Conservation (phyloP, 2,329 filamentous ascomycete genomes). For the Aspergillus unguis region DNA sequence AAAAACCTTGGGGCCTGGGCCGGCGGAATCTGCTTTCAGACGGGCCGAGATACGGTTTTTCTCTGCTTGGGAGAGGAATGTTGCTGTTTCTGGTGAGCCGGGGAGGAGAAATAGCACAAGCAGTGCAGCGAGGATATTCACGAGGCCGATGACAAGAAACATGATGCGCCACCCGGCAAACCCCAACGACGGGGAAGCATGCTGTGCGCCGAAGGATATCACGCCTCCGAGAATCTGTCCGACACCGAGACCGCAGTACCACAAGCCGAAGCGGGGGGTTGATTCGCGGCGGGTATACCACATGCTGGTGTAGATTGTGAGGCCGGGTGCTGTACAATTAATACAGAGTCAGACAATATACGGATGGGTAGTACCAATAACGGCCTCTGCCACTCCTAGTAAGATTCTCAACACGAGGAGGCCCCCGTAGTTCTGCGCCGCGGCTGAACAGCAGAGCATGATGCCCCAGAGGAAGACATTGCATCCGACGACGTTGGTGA, state of each 20-base stretch:
- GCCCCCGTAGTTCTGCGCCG: conserved; percentile 51
- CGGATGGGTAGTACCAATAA: conserved; percentile 19
- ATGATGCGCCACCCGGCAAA: conserved; percentile 29
- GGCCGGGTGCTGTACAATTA: conserved; percentile 18
- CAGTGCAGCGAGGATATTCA: conserved; percentile 21
- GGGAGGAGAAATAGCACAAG: conserved; percentile 26
- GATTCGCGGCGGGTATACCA: conserved; percentile 28
- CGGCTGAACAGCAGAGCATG: conserved; percentile 37
- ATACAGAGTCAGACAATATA: not conserved
- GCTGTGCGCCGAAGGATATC: conserved; percentile 30
- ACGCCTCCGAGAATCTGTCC: conserved; percentile 30
- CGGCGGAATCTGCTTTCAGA: conserved; percentile 19
- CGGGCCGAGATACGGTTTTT: conserved; percentile 18
- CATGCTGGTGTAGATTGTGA: conserved; percentile 28
- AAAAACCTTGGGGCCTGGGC: conserved; percentile 22
- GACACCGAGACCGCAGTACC: conserved; percentile 29
- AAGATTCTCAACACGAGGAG: conserved; percentile 54
- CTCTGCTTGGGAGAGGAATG: conserved; percentile 23
- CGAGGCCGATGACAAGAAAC: conserved; percentile 27
- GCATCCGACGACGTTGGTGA: conserved; percentile 58
- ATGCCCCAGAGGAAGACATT: conserved; percentile 61
- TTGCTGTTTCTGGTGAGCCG: conserved; percentile 17
- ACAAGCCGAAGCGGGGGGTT: conserved; percentile 27
- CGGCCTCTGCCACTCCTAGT: conserved; percentile 53
- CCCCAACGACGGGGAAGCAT: conserved; percentile 17